These are phyloP conservation scores for Heimioporus sp. DNA, from an alignment of 768 basidiomycete species.

Conservation along the genomic window DNA sequence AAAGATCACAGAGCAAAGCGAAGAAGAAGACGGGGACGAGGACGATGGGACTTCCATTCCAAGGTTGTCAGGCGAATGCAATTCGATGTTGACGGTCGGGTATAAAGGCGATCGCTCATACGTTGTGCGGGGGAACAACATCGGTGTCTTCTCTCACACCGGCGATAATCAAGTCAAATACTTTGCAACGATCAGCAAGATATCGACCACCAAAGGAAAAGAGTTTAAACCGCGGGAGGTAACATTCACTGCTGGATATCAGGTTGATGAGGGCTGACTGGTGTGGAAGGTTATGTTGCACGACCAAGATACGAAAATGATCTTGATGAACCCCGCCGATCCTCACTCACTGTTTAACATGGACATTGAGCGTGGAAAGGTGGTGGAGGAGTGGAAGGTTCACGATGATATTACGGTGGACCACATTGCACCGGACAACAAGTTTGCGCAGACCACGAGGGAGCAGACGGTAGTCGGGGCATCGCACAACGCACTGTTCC, in stretches of 20 bases:
- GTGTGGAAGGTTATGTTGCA: constrained; percentile 84
- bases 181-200: constrained; percentile 80
- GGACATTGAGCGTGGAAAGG: constrained; percentile 93
- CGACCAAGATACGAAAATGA: constrained; percentile 94
- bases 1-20: constrained; percentile 44
- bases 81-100: constrained; percentile 89
- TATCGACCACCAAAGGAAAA: constrained; percentile 78
- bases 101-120: constrained; percentile 95
- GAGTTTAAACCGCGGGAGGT: constrained; percentile 87
- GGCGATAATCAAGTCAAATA: constrained; percentile 75
- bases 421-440: constrained; percentile 89
- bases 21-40: constrained; percentile 35
- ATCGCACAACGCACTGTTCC: constrained; percentile 95
- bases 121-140: constrained; percentile 88
- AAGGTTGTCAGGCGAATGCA: constrained; percentile 58
- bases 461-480: constrained; percentile 93
- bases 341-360: constrained; percentile 83
- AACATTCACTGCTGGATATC: constrained; percentile 16
- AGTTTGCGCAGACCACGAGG: constrained; percentile 90
- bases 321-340: constrained; percentile 81
- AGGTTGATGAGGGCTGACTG: constrained; percentile 4
- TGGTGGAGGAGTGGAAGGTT: constrained; percentile 99
- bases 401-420: constrained; percentile 83
- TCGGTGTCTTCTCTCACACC: constrained; percentile 84
- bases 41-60: constrained; percentile 37